Conservation (phyloP, 495 filamentous ascomycete genomes). For the Cairneyella variabilis region DNA sequence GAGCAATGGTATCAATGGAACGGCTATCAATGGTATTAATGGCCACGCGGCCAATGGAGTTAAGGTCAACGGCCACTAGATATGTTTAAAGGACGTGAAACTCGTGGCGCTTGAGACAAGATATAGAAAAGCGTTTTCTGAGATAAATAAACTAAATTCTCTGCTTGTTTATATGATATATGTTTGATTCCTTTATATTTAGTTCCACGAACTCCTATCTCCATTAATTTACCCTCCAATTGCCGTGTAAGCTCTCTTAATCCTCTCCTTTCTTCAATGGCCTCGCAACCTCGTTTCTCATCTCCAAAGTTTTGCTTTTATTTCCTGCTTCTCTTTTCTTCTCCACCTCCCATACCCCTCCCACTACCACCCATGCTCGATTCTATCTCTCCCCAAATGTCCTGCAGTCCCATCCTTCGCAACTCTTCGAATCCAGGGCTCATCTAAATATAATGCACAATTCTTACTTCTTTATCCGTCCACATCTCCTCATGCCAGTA, state of each 20-base stretch:
- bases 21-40: neutral
- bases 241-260: too few relatives aligned
- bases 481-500: constrained; percentile 52
- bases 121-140: too few relatives aligned
- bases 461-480: constrained; percentile 45
- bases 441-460: constrained; percentile 53
- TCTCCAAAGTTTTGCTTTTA: neutral
- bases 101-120: too few relatives aligned
- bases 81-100: too few relatives aligned
- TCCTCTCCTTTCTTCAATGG: neutral
- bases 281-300: constrained; percentile 3
- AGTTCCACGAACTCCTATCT: too few relatives aligned
- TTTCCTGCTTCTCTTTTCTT: neutral
- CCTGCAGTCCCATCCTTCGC: constrained; percentile 38
- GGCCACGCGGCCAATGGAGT: too few relatives aligned
- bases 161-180: too few relatives aligned
- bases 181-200: too few relatives aligned
- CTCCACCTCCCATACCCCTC: constrained; percentile 9
- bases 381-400: constrained; percentile 27
- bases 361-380: constrained; percentile 14
- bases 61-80: too few relatives aligned
- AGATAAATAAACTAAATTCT: too few relatives aligned
- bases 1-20: neutral
- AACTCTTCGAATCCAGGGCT: constrained; percentile 49
- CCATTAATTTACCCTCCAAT: too few relatives aligned